Conservation (phyloP, 495 filamentous ascomycete species). For the Chaetomidium leptoderma region DNA sequence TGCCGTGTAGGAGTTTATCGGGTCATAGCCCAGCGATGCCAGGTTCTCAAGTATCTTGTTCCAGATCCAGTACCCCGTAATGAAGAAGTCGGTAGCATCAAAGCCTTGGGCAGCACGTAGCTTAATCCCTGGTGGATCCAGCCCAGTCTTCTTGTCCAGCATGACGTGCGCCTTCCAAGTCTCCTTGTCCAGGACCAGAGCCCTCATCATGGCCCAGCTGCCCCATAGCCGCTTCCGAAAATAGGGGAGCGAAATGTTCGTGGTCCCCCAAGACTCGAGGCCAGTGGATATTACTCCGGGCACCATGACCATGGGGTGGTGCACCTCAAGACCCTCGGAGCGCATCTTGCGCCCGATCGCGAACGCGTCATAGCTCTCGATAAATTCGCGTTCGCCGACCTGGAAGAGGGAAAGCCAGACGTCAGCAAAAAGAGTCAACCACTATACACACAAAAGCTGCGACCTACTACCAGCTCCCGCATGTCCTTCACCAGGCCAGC, state of each 20-base stretch:
- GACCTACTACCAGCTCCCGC: constrained; percentile 68
- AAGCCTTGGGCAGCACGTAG: constrained; percentile 93
- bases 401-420: constrained; percentile 27
- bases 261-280: constrained; percentile 92
- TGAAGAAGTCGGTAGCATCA: constrained; percentile 96
- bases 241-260: constrained; percentile 73
- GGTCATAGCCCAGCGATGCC: constrained; percentile 92
- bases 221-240: constrained; percentile 94
- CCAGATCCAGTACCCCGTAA: constrained; percentile 95
- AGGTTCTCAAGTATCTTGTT: constrained; percentile 96
- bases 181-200: constrained; percentile 86
- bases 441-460: not conserved
- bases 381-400: constrained; percentile 80
- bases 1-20: constrained; percentile 90
- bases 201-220: constrained; percentile 97
- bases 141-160: constrained; percentile 83
- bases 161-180: constrained; percentile 95
- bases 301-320: constrained; percentile 92
- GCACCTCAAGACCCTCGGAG: constrained; percentile 74
- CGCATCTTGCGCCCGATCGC: constrained; percentile 77
- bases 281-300: constrained; percentile 97
- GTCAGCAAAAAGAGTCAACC: not conserved
- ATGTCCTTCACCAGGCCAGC: constrained; percentile 78
- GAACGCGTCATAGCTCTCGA: constrained; percentile 85
- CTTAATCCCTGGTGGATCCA: constrained; percentile 91